A percentile compares a stretch with the other conserved stretches of the same genome.
Conservation (phyloP, 306 rosid genomes). For the Cucumis cinereus region DNA sequence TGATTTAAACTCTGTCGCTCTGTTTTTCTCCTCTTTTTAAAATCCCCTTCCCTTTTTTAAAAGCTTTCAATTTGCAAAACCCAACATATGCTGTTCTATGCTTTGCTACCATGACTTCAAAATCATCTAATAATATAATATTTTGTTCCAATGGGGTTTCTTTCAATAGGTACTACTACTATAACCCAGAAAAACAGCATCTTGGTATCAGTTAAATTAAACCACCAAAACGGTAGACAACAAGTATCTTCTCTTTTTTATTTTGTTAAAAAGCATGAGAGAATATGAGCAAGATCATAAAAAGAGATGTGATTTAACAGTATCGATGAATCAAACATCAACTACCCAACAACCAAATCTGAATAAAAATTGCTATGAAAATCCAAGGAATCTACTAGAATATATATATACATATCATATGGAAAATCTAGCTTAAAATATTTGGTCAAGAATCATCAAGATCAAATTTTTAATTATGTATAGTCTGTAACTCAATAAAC, state of each 20-base stretch:
- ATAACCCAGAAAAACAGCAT: slow-evolving; percentile 92
- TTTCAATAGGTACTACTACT: slow-evolving; percentile 4
- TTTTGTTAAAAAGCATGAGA: slow-evolving; percentile 11
- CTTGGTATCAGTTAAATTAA: slow-evolving; percentile 75
- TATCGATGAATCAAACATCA: slow-evolving; percentile 44
- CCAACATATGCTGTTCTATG: slow-evolving; percentile 21
- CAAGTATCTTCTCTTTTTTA: slow-evolving; percentile 57
- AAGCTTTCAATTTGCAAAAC: slow-evolving; percentile 64
- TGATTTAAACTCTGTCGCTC: slow-evolving; percentile 32
- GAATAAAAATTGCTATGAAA: slow-evolving; percentile 29
- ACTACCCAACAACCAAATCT: slow-evolving; percentile 47
- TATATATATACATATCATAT: slow-evolving; percentile 22
- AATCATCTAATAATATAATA: not conserved
- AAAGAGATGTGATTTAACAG: slow-evolving; percentile 12
- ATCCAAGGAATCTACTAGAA: slow-evolving; percentile 70
- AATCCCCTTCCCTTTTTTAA: slow-evolving; percentile 19
- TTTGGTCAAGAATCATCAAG: slow-evolving; percentile 28
- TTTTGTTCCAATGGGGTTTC: not conserved
- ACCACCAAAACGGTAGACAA: slow-evolving; percentile 93
- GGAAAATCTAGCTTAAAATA: slow-evolving; percentile 41
- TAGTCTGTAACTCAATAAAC: slow-evolving; percentile 25
- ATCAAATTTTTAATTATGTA: slow-evolving; percentile 30
- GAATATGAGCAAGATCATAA: slow-evolving; percentile 55
- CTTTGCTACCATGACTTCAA: not conserved
- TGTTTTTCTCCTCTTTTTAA: slow-evolving; percentile 24